These are phyloP conservation scores for Penicillium expansum DNA, from an alignment of 2,329 filamentous ascomycete genomes.

Conservation along the genomic window DNA sequence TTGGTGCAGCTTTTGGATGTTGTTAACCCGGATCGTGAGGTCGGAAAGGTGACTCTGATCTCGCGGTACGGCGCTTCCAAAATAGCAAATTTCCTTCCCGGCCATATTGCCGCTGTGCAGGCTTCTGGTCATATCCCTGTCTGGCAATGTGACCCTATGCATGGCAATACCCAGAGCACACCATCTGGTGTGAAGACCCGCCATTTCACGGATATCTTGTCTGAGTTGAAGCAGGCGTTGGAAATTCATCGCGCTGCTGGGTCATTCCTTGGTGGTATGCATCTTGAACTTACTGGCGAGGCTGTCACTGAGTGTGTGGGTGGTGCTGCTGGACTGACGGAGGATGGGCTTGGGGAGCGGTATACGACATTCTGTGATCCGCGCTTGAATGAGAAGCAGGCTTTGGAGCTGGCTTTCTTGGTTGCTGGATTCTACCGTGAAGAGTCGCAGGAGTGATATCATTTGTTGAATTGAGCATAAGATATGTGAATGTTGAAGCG, in stretches of 20 bases:
- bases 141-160: constrained; percentile 99
- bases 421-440: constrained; percentile 76
- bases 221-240: constrained; percentile 79
- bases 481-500: not conserved
- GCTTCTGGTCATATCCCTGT: constrained; percentile 73
- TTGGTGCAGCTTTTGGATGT: constrained; percentile 76
- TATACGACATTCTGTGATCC: constrained; percentile 98
- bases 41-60: constrained; percentile 93
- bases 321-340: constrained; percentile 79
- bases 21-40: constrained; percentile 77
- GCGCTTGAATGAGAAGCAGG: constrained; percentile 94
- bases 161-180: constrained; percentile 71
- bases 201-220: constrained; percentile 84
- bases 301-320: constrained; percentile 95
- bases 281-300: constrained; percentile 92
- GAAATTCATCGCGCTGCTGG: constrained; percentile 78
- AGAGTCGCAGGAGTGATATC: constrained; percentile 31
- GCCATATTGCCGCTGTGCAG: constrained; percentile 86
- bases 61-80: constrained; percentile 85
- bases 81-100: constrained; percentile 71
- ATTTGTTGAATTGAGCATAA: not conserved
- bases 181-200: constrained; percentile 83
- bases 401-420: constrained; percentile 88
- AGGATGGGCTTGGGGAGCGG: constrained; percentile 83
- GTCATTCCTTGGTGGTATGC: constrained; percentile 88